Conservation (phyloP, 768 basidiomycete species). For the Leccinum uliginosum region DNA sequence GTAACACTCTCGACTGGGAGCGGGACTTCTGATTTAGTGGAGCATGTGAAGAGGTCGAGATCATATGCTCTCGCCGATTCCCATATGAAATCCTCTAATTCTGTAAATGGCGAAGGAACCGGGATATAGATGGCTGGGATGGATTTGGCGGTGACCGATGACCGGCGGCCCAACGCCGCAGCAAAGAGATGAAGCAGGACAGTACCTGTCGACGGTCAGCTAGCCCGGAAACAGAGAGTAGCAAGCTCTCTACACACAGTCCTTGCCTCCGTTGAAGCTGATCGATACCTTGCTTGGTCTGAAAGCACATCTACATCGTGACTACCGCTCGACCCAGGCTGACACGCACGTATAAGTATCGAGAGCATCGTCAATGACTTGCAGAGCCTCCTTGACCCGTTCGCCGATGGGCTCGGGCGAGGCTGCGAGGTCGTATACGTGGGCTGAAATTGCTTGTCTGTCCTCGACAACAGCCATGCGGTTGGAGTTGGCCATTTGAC, state of each 20-base stretch:
- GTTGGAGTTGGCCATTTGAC: neutral
- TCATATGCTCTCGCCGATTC: conserved; percentile 57
- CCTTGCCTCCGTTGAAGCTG: conserved; percentile 98
- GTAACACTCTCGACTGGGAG: conserved; percentile 46
- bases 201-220: conserved; percentile 56
- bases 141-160: conserved; percentile 35
- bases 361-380: conserved; percentile 75
- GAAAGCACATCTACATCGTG: conserved; percentile 11
- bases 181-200: conserved; percentile 90
- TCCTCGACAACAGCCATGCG: conserved; percentile 36
- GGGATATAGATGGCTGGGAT: conserved; percentile 84
- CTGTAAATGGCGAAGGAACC: conserved; percentile 80
- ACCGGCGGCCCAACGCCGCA: conserved; percentile 55
- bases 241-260: conserved; percentile 58
- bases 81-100: conserved; percentile 80
- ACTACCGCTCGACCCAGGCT: conserved; percentile 1
- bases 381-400: conserved; percentile 72
- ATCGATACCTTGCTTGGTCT: conserved; percentile 73
- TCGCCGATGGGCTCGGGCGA: conserved; percentile 52
- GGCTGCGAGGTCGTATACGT: conserved; percentile 60
- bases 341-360: conserved; percentile 73
- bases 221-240: neutral
- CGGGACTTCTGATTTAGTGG: conserved; percentile 35
- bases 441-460: conserved; percentile 45
- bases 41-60: conserved; percentile 61